Conservation (phyloP, 2,329 filamentous ascomycete genomes). For the Apiospora rasikravindrae region DNA sequence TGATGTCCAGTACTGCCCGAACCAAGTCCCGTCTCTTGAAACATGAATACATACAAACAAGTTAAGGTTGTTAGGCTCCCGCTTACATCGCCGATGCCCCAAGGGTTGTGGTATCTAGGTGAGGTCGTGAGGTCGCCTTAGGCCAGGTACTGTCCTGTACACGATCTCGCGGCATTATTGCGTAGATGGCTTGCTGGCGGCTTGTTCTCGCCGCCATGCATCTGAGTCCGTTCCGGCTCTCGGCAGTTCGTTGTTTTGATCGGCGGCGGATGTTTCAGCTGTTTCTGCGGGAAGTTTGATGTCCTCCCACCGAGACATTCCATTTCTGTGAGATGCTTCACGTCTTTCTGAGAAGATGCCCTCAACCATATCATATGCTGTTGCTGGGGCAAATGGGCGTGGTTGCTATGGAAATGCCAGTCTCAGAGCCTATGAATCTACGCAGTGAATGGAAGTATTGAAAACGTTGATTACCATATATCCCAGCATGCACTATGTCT, state of each 20-base stretch:
- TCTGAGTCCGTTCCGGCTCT: neutral
- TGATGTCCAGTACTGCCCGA: neutral
- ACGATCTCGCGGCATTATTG: neutral
- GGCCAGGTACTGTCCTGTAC: neutral
- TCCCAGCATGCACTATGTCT: neutral
- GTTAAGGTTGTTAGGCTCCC: neutral
- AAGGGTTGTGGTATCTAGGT: neutral
- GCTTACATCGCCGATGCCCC: constrained; percentile 8
- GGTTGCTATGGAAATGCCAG: constrained; percentile 7
- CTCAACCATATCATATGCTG: neutral
- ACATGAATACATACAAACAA: neutral
- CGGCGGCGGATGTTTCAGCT: neutral
- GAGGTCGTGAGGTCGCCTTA: neutral
- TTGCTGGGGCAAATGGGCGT: neutral
- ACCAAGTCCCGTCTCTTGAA: neutral
- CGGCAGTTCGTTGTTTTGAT: constrained; percentile 13
- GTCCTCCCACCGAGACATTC: constrained; percentile 1
- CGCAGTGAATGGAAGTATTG: neutral
- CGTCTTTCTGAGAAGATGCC: neutral
- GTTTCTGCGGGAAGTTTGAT: neutral
- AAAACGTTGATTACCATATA: neutral
- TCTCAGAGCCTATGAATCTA: neutral
- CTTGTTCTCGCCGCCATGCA: neutral
- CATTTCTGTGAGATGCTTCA: neutral
- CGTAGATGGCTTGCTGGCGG: neutral